Evolutionary conservation across 805 yeast species (phyloP), one percentile per base, ranked within the genome.

Genomic region (Wickerhamomyces tratensis): DNA sequence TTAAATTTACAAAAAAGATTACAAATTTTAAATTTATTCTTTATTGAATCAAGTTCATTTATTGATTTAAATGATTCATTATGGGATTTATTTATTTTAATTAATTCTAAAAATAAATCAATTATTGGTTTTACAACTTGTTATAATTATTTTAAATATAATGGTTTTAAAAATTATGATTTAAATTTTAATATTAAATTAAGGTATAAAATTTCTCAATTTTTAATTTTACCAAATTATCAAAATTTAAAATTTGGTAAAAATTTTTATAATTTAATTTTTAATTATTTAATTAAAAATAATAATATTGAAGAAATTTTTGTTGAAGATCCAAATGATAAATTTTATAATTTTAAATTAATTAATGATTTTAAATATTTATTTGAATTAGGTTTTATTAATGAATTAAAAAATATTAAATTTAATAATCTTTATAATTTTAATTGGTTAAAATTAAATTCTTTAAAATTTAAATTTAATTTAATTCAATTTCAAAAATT

Each of bases 311-410:
- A 65, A 33, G 95, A 89, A 52, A 72, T 93, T 35, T 86, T 91
- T 0, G 87, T 93, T 5, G 98, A 93, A 58, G 98, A 93, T 58
- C 98, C 98, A 4, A 85, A 83, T 55, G 96, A 88, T 57, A 77
- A 78, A 33, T 91, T 93, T 63, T 98, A 93, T 56, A 94, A 86
- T 55, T 66, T 93, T 50, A 72, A 98, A 45, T 97, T 93, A 57
- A 67, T 91, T 31, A 73, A 79, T 48, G 98, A 93, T 55, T 66
- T 87, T 49, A 61, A 64, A 44, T 64, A 80, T 50, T 58, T 82
- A 31, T 58, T 61, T 34, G 52, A 59, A 26, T 46, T 46, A 2
- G 61, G 64, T 1, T 52, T 64, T 38, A 54, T 69, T 29, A 46
- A 56, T 8, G 52, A 60, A n/a, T 43, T 43, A 46, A 53, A 43